Conservation (phyloP, 2,329 filamentous ascomycete genomes). For the Pseudopithomyces maydicus region DNA sequence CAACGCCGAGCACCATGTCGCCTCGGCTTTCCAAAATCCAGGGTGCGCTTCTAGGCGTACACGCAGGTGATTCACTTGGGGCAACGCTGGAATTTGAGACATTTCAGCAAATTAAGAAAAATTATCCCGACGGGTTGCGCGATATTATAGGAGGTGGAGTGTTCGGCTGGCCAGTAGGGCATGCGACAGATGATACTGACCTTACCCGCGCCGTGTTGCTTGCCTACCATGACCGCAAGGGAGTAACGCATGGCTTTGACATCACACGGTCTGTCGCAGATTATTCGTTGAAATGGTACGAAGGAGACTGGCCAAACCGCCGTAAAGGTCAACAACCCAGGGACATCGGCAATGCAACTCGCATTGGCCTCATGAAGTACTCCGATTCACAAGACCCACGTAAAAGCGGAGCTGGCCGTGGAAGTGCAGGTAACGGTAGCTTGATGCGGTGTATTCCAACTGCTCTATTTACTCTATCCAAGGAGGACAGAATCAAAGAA, state of each 20-base stretch:
- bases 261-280: conserved; percentile 44
- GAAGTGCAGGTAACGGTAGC: conserved; percentile 52
- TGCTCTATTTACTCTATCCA: conserved; percentile 45
- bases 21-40: conserved; percentile 40
- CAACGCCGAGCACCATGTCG: not conserved
- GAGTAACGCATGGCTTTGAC: conserved; percentile 23
- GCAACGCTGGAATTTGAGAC: conserved; percentile 52
- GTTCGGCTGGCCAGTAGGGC: conserved; percentile 51
- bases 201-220: conserved; percentile 54
- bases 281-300: conserved; percentile 50
- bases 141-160: conserved; percentile 53
- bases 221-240: conserved; percentile 46
- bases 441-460: conserved; percentile 57
- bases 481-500: conserved; percentile 28
- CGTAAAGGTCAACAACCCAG: conserved; percentile 35
- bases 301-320: conserved; percentile 52
- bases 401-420: conserved; percentile 46
- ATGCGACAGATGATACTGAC: conserved; percentile 57
- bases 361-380: conserved; percentile 40
- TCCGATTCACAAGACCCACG: conserved; percentile 31
- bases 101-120: conserved; percentile 39
- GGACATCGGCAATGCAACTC: conserved; percentile 52
- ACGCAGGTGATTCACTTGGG: conserved; percentile 55
- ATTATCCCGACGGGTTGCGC: conserved; percentile 47
- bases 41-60: conserved; percentile 54